Evolutionary conservation across 2,329 filamentous ascomycete genomes (phyloP), one percentile per base, ranked within the genome.

Genomic region (Alternaria atra): DNA sequence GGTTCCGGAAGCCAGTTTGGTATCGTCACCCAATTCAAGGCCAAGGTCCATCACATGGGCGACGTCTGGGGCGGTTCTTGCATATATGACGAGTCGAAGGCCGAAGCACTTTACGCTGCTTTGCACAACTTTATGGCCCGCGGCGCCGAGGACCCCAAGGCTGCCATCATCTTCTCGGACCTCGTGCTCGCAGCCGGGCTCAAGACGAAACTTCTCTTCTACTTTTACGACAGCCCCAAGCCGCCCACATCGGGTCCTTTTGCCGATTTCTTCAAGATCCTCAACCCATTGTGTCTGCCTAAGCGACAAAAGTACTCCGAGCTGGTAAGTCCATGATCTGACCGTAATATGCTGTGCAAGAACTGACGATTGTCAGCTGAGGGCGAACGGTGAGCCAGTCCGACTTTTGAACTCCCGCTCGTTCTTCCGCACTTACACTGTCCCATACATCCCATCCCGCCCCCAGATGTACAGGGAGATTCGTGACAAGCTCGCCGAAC

Each of bases 21-120:
- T 69, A 69, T 73, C 17, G 69, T 73, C 13, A 73, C 71, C 2
- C 63, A 68, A 35, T 73, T 67, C 51, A 72, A 66, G 12, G 53
- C 68, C 54, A 69, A 70, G 29, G 56, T 61, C 15, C 66, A 69
- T 47, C 65, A 63, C 8, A 68, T 72, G 48, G 76, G 69, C 25
- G 56, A 78, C 48, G 73, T 81, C 20, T 82, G 78, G 77, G 80
- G 80, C 13, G 80, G 80, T 2, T 66, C 66, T 5, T 73, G 78
- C 3, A 52, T 75, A n/a, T 81, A 80, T 62, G 68, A 64, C 27
- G 58, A 46, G 4, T 61, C 44, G 8, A 62, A 79, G 27, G 66
- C 69, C 0, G 66, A 73, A 9, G 66, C 71, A 32, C 64, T 80
- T n/a, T 75, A 73, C 58, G 67, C 66, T 29, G 74, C 74, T 6